These are phyloP conservation scores for Colletotrichum neosansevieriae DNA, from an alignment of 2,329 filamentous ascomycete genomes.

Conservation along the genomic window DNA sequence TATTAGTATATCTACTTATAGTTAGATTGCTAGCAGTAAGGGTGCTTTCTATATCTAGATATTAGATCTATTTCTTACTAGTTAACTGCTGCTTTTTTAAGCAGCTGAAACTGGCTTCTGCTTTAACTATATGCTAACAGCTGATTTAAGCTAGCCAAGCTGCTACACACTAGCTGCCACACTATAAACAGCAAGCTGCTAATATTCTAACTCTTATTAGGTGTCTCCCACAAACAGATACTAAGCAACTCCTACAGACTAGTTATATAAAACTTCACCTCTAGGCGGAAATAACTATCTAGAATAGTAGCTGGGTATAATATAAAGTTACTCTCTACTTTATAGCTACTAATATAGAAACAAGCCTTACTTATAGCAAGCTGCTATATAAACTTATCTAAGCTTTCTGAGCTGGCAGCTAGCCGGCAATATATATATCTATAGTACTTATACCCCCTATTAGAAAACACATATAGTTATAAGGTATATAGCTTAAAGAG, in stretches of 20 bases:
- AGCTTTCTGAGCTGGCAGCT: not conserved
- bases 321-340: not conserved
- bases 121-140: too few species aligned
- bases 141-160: too few species aligned
- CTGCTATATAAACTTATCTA: not conserved
- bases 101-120: too few species aligned
- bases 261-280: not conserved
- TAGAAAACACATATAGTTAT: too few species aligned
- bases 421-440: too few species aligned
- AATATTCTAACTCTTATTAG: not conserved
- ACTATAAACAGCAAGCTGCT: conserved; percentile 2
- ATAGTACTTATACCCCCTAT: too few species aligned
- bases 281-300: not conserved
- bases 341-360: not conserved
- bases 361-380: not conserved
- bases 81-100: too few species aligned
- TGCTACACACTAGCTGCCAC: not conserved
- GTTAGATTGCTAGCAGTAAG: too few species aligned
- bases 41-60: too few species aligned
- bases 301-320: not conserved
- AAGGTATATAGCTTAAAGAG: too few species aligned
- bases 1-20: too few species aligned
- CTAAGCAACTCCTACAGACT: not conserved
- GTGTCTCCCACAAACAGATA: not conserved
- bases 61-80: too few species aligned